Percentiles rank a stretch among this genome's conserved stretches.
Evolutionary conservation across 805 yeast species (phyloP).

Genomic region (Kluyveromyces nonfermentans): DNA sequence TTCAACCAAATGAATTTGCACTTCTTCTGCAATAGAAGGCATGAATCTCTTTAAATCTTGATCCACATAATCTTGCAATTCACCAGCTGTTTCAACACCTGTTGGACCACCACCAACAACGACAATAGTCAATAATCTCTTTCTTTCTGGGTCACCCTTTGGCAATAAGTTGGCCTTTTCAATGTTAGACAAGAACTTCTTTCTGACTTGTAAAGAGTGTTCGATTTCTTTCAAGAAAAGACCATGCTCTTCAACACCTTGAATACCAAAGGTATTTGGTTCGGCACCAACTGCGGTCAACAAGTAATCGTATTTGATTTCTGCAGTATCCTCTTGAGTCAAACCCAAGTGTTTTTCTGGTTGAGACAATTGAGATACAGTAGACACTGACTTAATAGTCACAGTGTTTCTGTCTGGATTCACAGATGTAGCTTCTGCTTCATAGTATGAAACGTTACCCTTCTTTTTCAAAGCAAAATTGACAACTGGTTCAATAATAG

Average conservation of each 20-base stretch:
- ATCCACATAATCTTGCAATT: conserved; percentile 86
- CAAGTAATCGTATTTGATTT: conserved; percentile 66
- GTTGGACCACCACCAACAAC: conserved; percentile 99
- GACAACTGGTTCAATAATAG: conserved; percentile 91
- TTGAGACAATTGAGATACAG: conserved; percentile 23
- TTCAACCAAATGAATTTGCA: conserved; percentile 79
- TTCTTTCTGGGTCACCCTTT: conserved; percentile 68
- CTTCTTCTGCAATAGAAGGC: conserved; percentile 79
- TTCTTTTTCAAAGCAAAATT: conserved; percentile 70
- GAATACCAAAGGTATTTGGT: conserved; percentile 88
- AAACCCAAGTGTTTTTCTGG: conserved; percentile 30
- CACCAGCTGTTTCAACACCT: conserved; percentile 96
- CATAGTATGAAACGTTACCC: conserved; percentile 74
- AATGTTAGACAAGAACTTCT: conserved; percentile 71
- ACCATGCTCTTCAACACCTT: conserved; percentile 81
- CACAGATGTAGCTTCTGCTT: conserved; percentile 81
- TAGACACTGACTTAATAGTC: conserved; percentile 42
- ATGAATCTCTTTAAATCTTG: conserved; percentile 83
- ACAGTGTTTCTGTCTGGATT: conserved; percentile 68
- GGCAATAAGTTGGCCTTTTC: conserved; percentile 85
- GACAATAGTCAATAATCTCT: conserved; percentile 74
- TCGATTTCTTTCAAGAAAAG: conserved; percentile 82
- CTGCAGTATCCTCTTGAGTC: conserved; percentile 33
- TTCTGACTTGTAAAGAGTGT: conserved; percentile 76
- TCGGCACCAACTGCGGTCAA: conserved; percentile 91